Base-by-base conservation (phyloP, 805 yeast species). In the Saccharomyces kudriavzevii region DNA sequence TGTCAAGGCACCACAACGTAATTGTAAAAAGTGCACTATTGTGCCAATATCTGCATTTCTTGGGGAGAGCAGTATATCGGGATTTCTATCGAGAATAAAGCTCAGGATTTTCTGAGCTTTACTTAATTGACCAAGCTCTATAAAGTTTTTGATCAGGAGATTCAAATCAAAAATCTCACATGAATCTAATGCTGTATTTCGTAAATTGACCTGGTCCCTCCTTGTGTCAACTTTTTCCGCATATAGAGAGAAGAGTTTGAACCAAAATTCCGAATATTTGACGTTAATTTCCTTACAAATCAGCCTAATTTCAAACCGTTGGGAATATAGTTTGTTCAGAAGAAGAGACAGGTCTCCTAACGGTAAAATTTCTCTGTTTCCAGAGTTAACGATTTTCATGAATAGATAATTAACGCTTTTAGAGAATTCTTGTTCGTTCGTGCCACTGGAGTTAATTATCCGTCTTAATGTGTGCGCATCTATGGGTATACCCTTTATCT, bases 1-100 rank as follows among this genome's bases (percentile, higher is more conserved):
- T 20, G 59, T 53, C 47, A 60, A 48, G 4, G 67, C 63, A 30
- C 70, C 70, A 54, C 69, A 65, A n/a, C 62, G 50, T 47, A 67
- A 49, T 43, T 61, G 58, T 43, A 66, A 52, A 49, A 59, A 61
- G 40, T 62, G 59, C 1, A 54, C 47, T 10, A 64, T 54, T 5
- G 64, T 60, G 1, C 54, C 45, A 17, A 56, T 45, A 51, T 64
- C 65, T 4, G 53, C 51, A 25, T 49, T 48, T 24, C 49, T 52
- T 20, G 31, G 28, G 25, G 52, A 27, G 2, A 49, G 26, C 45
- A 51, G 40, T 17, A 55, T 50, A 25, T 47, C 49, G 5, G 56
- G 52, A 8, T 58, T 54, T 17, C 52, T 54, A 13, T 51, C 48
- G 2, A 66, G 40, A 22, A 66, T 52, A 27, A 49, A 58, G 5